phyloP scores from a whole-genome alignment of 345 rosid genomes.

The Linum lewisii region DNA sequence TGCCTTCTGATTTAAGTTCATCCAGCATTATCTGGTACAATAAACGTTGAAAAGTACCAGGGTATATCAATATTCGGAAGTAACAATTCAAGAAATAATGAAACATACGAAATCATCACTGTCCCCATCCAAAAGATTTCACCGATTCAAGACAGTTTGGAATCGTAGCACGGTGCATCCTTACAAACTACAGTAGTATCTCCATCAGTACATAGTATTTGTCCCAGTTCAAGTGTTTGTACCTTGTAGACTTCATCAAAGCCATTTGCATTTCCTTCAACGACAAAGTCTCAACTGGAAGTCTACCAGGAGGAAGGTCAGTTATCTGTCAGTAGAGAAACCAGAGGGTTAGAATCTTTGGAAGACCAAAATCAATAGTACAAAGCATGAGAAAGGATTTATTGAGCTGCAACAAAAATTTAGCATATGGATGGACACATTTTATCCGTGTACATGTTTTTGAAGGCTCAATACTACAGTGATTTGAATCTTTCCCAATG shows the following conservation, averaged over 20 bases:
- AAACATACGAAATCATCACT: too few relatives aligned
- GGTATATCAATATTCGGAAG: background rate
- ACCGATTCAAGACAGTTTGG: too few relatives aligned
- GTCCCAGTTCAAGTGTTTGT: background rate
- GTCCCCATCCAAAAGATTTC: too few relatives aligned
- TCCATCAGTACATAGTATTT: background rate
- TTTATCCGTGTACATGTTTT: background rate
- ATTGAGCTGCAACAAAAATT: background rate
- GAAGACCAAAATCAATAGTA: background rate
- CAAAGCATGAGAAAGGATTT: background rate
- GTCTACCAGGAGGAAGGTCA: constrained; percentile 88
- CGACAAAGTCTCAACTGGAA: constrained; percentile 66
- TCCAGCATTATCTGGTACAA: constrained; percentile 66
- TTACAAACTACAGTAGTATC: background rate
- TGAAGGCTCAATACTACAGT: too few relatives aligned
- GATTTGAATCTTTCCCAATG: background rate
- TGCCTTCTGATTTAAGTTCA: constrained; percentile 71
- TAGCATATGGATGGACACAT: background rate
- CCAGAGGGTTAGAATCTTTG: background rate
- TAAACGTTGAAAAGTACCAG: background rate
- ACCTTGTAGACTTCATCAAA: constrained; percentile 64
- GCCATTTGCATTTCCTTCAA: constrained; percentile 56
- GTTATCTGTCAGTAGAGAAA: constrained; percentile 52
- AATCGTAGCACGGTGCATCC: background rate
- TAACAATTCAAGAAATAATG: too few relatives aligned